Evolutionary conservation across 176 grass and related monocot species (phyloP).

Genomic region (maize (Zea mays)): Zm-B73-REFERENCE-NAM-5.0 NC_050103.1:77870501-77871000

Average conservation of each 20-base stretch:
- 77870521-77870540: background rate
- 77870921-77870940: background rate
- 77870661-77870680: constrained; percentile 97
- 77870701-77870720: constrained; percentile 47
- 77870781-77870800: background rate
- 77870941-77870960: background rate
- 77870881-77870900: background rate
- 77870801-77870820: background rate
- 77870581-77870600: constrained; percentile 82
- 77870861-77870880: background rate
- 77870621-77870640: constrained; percentile 99
- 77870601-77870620: constrained; percentile 81
- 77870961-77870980: background rate
- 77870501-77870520: constrained; percentile 29
- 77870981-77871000: too few relatives aligned
- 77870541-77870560: constrained; percentile 33
- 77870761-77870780: background rate
- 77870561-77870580: constrained; percentile 92
- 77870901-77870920: background rate
- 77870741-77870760: too few relatives aligned
- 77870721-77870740: constrained; percentile 23
- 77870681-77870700: constrained; percentile 81
- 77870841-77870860: background rate
- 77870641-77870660: constrained; percentile 93
- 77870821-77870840: background rate